These are phyloP conservation scores for Dryas integrifolia DNA, from an alignment of 331 rosid species.

Conservation along the genomic window DNA sequence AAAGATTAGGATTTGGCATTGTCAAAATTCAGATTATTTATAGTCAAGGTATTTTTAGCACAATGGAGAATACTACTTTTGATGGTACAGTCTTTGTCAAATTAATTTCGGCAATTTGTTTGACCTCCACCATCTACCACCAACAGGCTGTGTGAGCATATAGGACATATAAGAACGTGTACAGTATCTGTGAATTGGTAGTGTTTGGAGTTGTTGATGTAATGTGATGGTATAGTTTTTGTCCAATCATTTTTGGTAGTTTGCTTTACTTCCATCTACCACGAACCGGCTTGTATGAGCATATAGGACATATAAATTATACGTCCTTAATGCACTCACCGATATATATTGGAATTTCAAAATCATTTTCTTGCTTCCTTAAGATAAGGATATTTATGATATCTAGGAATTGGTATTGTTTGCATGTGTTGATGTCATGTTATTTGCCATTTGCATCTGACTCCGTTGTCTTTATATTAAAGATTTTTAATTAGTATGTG, in stretches of 20 bases:
- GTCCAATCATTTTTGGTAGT: too few relatives aligned
- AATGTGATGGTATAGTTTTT: too few relatives aligned
- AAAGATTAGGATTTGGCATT: not conserved
- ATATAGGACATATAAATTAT: not conserved
- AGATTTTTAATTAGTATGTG: constrained; percentile 25
- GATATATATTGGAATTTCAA: not conserved
- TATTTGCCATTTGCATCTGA: constrained; percentile 16
- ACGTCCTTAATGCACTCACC: too few relatives aligned
- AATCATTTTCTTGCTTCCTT: not conserved
- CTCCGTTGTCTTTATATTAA: not conserved
- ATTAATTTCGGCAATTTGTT: not conserved
- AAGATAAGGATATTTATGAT: not conserved
- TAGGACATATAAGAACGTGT: too few relatives aligned
- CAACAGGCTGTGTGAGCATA: not conserved
- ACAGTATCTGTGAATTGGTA: too few relatives aligned
- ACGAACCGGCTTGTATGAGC: too few relatives aligned
- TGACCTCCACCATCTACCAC: not conserved
- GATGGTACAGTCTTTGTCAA: too few relatives aligned
- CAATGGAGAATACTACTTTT: not conserved
- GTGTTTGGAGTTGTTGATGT: too few relatives aligned
- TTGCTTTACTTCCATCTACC: too few relatives aligned
- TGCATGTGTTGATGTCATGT: constrained; percentile 10
- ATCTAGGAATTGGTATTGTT: not conserved
- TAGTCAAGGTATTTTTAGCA: not conserved
- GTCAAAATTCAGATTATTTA: not conserved